Evolutionary conservation across 2,329 filamentous ascomycete genomes (phyloP), one percentile per base, ranked within the genome.

Genomic region (Apiospora kogelbergensis): DNA sequence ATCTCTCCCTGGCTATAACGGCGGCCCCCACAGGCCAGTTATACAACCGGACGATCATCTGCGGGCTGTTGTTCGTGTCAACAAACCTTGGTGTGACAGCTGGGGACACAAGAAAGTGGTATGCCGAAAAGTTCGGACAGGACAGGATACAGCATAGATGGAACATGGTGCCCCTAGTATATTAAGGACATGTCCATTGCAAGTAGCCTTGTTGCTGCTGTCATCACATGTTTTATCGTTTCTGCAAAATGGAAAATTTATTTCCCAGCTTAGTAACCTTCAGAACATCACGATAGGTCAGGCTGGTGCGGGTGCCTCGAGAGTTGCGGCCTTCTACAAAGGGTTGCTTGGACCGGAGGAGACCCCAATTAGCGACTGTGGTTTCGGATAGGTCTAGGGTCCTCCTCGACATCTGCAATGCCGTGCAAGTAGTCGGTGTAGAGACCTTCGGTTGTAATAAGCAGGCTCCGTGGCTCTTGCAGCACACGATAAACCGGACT

Each of bases 241-340:
- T 83, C 66, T 78, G 75, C 53, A 85, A 80, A 67, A 82, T 84
- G 71, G 87, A 90, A 67, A 95, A 81, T 74, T 89, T 93, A 77
- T 84, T 89, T 37, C 91, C 92, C 26, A 94, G 80, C 73, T 90
- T 93, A 9, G 91, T 91, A 22, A 97, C 92, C 76, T 91, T 93
- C 73, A 95, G 81, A 48, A 98, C 95, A 82, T 98, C 95, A 72
- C 95, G 86, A 80, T 92, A 95, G 1, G 93, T 96, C 72, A 95
- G 81, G 80, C 93, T 95, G 33, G 89, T 88, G 68, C 93, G 87
- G 13, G 85, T 89, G 57, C 82, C 79, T 53, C 93, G 86, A 66
- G 83, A 74, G 76, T 88, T 90, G 53, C 79, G 80, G 1, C 91
- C 91, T 13, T 83, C 81, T 60, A 76, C 73, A 73, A 86, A 84